A percentile compares a stretch with the other conserved stretches of the same genome.
phyloP scores from a whole-genome alignment of 495 filamentous ascomycete species.

The Annulohypoxylon maeteangense region DNA sequence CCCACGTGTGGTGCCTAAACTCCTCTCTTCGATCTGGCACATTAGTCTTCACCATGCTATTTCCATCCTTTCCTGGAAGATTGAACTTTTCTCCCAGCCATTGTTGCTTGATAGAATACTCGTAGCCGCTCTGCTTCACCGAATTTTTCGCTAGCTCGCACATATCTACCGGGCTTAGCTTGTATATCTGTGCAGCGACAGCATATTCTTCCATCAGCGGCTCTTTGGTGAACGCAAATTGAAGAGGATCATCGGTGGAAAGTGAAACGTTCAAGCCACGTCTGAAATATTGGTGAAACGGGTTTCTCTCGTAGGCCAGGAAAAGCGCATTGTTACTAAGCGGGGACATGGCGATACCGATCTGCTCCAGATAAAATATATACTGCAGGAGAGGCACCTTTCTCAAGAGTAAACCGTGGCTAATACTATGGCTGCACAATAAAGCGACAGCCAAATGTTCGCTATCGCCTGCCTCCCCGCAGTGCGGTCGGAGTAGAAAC shows the following conservation, averaged over 20 bases:
- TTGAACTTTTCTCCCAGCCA: slow-evolving; percentile 86
- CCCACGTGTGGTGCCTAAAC: slow-evolving; percentile 84
- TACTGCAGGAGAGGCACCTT: slow-evolving; percentile 97
- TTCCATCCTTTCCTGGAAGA: slow-evolving; percentile 79
- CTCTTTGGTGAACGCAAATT: slow-evolving; percentile 99
- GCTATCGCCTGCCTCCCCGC: slow-evolving; percentile 95
- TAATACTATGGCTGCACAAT: slow-evolving; percentile 96
- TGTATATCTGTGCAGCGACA: slow-evolving; percentile 98
- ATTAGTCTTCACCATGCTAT: slow-evolving; percentile 93
- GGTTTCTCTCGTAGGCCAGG: slow-evolving; percentile 96
- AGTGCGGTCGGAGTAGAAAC: slow-evolving; percentile 92
- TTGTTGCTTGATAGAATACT: slow-evolving; percentile 83
- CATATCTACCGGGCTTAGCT: slow-evolving; percentile 97
- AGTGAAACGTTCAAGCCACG: slow-evolving; percentile 94
- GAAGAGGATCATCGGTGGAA: slow-evolving; percentile 95
- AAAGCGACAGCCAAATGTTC: slow-evolving; percentile 94
- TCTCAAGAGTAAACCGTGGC: slow-evolving; percentile 89
- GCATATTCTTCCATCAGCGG: slow-evolving; percentile 98
- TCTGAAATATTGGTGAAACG: slow-evolving; percentile 93
- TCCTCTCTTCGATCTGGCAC: slow-evolving; percentile 91
- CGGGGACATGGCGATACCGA: slow-evolving; percentile 98
- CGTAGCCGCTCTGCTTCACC: slow-evolving; percentile 93
- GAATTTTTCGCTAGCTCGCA: slow-evolving; percentile 97
- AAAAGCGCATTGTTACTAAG: slow-evolving; percentile 98
- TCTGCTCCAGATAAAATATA: slow-evolving; percentile 96